phyloP scores from a whole-genome alignment of 2,329 filamentous ascomycete species.

The Aspergillus tamarii region DNA sequence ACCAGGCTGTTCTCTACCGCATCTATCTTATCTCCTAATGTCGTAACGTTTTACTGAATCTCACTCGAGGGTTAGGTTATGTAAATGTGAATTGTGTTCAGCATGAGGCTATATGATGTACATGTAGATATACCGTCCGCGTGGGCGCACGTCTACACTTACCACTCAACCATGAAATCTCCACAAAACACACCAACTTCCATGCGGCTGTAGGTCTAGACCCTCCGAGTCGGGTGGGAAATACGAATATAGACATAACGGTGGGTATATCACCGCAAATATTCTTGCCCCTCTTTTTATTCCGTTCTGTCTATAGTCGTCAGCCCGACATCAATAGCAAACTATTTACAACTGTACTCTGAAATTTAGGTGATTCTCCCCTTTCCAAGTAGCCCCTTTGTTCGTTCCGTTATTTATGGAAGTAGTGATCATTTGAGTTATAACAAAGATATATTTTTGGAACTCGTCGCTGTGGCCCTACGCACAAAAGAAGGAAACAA shows the following conservation, averaged over 20 bases:
- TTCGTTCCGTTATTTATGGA: background rate
- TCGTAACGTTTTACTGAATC: conserved; percentile 17
- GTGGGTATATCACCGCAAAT: background rate
- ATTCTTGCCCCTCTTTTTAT: background rate
- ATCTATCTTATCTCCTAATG: conserved; percentile 13
- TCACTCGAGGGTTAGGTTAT: background rate
- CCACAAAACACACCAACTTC: background rate
- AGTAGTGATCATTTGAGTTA: background rate
- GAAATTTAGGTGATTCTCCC: too few species aligned
- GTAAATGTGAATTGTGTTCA: background rate
- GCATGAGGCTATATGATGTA: background rate
- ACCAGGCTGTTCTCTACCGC: conserved; percentile 1
- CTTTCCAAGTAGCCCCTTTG: background rate
- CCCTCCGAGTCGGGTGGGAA: background rate
- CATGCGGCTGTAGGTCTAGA: background rate
- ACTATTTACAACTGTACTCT: background rate
- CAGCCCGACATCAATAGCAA: background rate
- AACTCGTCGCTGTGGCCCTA: too few species aligned
- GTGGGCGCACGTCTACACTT: background rate
- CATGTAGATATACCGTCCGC: background rate
- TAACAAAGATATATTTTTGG: background rate
- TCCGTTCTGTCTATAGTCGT: background rate
- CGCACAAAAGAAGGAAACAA: too few species aligned
- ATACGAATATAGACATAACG: background rate
- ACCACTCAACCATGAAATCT: background rate